Evolutionary conservation across 371 early-diverging fungal genomes (phyloP), one percentile per base, ranked within the genome.

Genomic region (Lichtheimia hyalospora): DNA sequence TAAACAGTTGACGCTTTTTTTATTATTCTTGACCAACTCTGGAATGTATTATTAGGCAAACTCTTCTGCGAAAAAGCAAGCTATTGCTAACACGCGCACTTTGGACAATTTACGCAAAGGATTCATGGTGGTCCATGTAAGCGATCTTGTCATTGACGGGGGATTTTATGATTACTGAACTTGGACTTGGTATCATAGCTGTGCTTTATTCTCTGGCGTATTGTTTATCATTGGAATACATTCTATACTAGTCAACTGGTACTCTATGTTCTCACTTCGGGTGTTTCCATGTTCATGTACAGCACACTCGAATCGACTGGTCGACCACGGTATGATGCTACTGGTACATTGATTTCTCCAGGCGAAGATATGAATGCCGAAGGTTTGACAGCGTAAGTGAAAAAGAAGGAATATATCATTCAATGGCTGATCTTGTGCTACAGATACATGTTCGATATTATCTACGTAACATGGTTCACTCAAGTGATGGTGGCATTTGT

Each of bases 361-460:
- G 92, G 92, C 12, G 83, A 89, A 25, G 92, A 93, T 79, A 78
- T 93, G 51, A 79, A 78, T 52, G 77, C 86, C 49, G 84, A 90
- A 49, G 93, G 93, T 0, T 74, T 92, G 52, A 85, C 86, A 24
- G 89, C 88, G 84, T 87, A 83, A 79, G 81, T 75, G 48, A 34
- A 16, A 24, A 42, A 16, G 16, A 10, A 0, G 3, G 14, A 20
- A 1, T 40, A 5, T 8, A n/a, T n/a, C n/a, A n/a, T n/a, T n/a
- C n/a, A n/a, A n/a, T n/a, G n/a, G 10, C 13, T 42, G 7, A 13
- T 34, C 34, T 13, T 27, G 3, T 10, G 12, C 58, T 39, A 16
- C 60, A 88, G 88, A 6, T 91, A 92, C 64, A 88, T 90, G 78
- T 92, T 92, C 71, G 93, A 92, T 60, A 86, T 91, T 51, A 87